Evolutionary conservation across 177 flowering plant genomes (phyloP), one percentile per base, ranked within the genome.

Genomic region (Telopea speciosissima): DNA sequence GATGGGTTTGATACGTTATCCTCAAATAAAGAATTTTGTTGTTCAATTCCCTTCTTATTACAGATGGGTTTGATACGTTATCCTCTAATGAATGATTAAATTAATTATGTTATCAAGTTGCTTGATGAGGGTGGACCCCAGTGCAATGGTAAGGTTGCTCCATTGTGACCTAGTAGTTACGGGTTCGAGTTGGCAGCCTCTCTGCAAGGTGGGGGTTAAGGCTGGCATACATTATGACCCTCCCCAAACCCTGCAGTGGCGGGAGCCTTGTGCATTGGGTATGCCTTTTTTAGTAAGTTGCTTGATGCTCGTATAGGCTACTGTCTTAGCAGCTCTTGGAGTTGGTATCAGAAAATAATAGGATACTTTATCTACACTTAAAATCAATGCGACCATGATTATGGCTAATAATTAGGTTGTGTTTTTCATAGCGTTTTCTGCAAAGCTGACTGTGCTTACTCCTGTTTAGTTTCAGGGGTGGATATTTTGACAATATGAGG

Each of bases 401-500:
- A 16, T 58, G 2, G 23, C 24, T 58, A 8, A 23, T 61, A 23
- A 49, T 5, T 49, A 1, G 63, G 13, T 9, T 61, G 26, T 61
- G 14, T 71, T 65, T 45, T 56, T 54, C 6, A 0, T 3, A 16
- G 7, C 24, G 67, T 22, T 49, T 22, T 64, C 52, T 64, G 16
- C 68, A 49, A n/a, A 26, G 16, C 25, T 0, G n/a, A 6, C 36
- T 45, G 42, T 11, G 58, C 54, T 8, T 36, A 16, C 31, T 24
- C 25, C 28, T 24, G 7, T 45, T 36, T 5, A 8, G 40, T 36
- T 36, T 8, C 40, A 36, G 67, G 9, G 25, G 69, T 49, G 16
- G 54, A 49, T 52, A 13, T 49, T 26, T 24, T 17, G 68, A 62
- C 64, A 24, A 49, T 17, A 49, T 49, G 19, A 68, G 72, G 58